Base-by-base conservation (phyloP, 2,329 filamentous ascomycete species). In the Rasamsonia emersonii region DNA sequence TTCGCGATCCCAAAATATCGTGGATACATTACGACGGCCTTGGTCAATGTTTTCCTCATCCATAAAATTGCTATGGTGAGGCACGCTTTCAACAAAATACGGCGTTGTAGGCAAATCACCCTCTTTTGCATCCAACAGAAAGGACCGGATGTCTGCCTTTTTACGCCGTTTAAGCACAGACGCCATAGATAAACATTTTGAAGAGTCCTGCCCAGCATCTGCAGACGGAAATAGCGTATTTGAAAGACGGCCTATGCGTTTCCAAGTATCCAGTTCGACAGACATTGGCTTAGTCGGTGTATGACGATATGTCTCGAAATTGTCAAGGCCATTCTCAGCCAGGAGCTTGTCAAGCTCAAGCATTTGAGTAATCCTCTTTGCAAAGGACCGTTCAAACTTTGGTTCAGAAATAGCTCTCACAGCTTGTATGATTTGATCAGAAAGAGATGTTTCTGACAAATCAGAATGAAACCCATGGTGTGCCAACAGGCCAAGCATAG, bases 1-100 rank as follows among this genome's bases (percentile, higher is more conserved):
- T 38, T 58, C 55, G 31, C 58, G 56, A 24, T 36, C 31, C 21
- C 39, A 45, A 10, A 61, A 26, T 3, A 59, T 37, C 13, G 33
- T 41, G 16, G 39, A 38, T 6, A 45, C 14, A n/a, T 25, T 41
- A 6, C 19, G 23, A 7, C 30, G 28, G 4, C 13, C 16, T 13
- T 17, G 20, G 23, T 14, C 10, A 7, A 18, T 24, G 15, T 14
- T 23, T 23, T 9, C 25, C 7, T 15, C 5, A 17, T 15, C 7
- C 4, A 11, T 26, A 7, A 11, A 13, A 11, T 26, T 23, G 23
- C 16, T 33, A 21, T 19, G 21, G 9, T 21, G 16, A 24, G 5
- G 18, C 18, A 26, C 11, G 5, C 21, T 40, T 37, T 32, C 29
- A 21, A 44, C 28, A 15, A 41, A 23, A 32, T 24, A 41, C 6